phyloP scores from a whole-genome alignment of 1,284 basidiomycete species.

The Ceratobasidium sp. region DNA sequence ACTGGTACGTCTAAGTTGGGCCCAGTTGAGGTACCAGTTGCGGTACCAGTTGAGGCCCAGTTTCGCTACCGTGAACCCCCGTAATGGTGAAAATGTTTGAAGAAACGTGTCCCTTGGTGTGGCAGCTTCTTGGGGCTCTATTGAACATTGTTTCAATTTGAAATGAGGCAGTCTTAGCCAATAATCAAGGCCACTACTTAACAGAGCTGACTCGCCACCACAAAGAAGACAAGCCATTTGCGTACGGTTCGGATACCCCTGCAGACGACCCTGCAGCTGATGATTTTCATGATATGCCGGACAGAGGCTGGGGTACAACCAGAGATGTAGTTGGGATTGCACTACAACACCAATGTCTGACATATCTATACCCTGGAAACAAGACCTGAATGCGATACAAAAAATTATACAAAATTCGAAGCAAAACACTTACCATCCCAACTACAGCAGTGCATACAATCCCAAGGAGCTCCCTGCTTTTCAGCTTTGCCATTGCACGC shows the following conservation, averaged over 20 bases:
- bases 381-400: background rate
- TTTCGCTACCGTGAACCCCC: too few relatives aligned
- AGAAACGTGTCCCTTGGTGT: background rate
- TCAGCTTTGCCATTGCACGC: background rate
- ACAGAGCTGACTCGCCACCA: background rate
- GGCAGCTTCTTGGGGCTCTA: constrained; percentile 4
- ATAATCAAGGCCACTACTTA: constrained; percentile 7
- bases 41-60: too few relatives aligned
- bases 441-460: constrained; percentile 34
- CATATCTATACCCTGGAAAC: constrained; percentile 21
- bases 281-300: background rate
- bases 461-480: background rate
- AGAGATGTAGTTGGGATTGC: constrained; percentile 3
- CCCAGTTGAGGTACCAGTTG: too few relatives aligned
- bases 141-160: background rate
- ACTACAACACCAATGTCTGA: constrained; percentile 19
- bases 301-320: constrained; percentile 3
- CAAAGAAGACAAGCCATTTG: too few relatives aligned
- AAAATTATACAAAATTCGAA: background rate
- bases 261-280: too few relatives aligned
- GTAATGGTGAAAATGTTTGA: background rate
- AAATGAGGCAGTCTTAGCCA: background rate
- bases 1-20: too few relatives aligned
- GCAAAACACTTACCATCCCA: constrained; percentile 16
- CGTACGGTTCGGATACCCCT: too few relatives aligned